phyloP scores from a whole-genome alignment of 495 filamentous ascomycete genomes.

The Tetracladium setigerum region DNA sequence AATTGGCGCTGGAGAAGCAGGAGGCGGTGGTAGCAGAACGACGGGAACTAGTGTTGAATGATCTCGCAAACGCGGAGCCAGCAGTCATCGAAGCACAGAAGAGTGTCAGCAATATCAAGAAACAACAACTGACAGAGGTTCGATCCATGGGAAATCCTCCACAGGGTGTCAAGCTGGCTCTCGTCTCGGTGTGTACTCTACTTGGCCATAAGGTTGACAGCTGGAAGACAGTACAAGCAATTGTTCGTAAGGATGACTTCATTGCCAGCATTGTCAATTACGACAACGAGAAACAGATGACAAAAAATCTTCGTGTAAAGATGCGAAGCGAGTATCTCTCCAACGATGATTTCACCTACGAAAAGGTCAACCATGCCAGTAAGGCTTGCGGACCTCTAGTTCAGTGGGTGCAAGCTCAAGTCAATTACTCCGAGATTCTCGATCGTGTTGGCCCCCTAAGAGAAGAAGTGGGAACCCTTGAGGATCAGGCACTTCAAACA shows the following conservation, averaged over 20 bases:
- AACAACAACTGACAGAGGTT: slow-evolving; percentile 93
- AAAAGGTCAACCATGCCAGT: slow-evolving; percentile 88
- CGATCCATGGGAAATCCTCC: slow-evolving; percentile 93
- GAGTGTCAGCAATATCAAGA: slow-evolving; percentile 96
- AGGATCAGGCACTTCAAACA: slow-evolving; percentile 83
- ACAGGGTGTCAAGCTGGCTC: slow-evolving; percentile 77
- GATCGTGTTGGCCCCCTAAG: slow-evolving; percentile 90
- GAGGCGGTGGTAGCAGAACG: slow-evolving; percentile 81
- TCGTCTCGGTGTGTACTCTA: slow-evolving; percentile 91
- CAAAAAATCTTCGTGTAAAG: slow-evolving; percentile 63
- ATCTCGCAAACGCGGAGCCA: slow-evolving; percentile 87
- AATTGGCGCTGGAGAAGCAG: slow-evolving; percentile 77
- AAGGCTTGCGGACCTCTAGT: slow-evolving; percentile 96
- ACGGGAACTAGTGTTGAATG: slow-evolving; percentile 74
- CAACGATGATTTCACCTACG: slow-evolving; percentile 90
- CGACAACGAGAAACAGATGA: slow-evolving; percentile 95
- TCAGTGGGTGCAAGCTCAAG: slow-evolving; percentile 95
- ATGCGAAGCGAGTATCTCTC: slow-evolving; percentile 92
- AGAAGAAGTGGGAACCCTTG: slow-evolving; percentile 80
- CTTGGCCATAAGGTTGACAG: slow-evolving; percentile 83
- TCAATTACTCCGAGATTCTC: slow-evolving; percentile 93
- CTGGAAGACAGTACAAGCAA: slow-evolving; percentile 84
- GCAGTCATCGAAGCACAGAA: slow-evolving; percentile 88
- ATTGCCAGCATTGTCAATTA: slow-evolving; percentile 97
- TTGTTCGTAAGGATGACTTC: slow-evolving; percentile 89